Evolutionary conservation across 768 basidiomycete genomes (phyloP).

Genomic region (Pleurotus pulmonarius): DNA sequence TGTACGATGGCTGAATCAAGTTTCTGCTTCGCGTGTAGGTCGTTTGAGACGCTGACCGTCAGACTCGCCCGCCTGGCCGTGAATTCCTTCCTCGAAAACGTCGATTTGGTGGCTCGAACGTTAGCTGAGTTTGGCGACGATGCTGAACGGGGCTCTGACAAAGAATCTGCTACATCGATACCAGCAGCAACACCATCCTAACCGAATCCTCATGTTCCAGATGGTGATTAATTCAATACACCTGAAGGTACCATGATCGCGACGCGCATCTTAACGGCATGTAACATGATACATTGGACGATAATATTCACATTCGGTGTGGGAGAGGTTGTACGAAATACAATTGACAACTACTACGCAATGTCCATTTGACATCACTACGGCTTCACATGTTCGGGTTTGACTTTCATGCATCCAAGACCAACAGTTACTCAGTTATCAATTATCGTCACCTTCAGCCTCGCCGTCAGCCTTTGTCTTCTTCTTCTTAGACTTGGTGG

Average conservation of each 20-base stretch:
- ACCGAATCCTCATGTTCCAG: neutral
- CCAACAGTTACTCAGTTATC: conserved; percentile 10
- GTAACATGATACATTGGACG: too few relatives aligned
- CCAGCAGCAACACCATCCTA: neutral
- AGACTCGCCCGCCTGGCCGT: conserved; percentile 80
- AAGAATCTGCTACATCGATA: conserved; percentile 11
- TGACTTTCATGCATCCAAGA: neutral
- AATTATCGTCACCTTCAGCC: conserved; percentile 33
- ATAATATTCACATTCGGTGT: neutral
- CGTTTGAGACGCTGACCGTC: conserved; percentile 74
- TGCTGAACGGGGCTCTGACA: conserved; percentile 33
- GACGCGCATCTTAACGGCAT: too few relatives aligned
- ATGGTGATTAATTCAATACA: too few relatives aligned
- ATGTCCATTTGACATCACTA: neutral
- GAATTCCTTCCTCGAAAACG: conserved; percentile 87
- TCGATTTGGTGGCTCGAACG: conserved; percentile 82
- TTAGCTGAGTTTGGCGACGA: conserved; percentile 77
- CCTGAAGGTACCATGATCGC: too few relatives aligned
- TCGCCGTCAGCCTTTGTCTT: conserved; percentile 58
- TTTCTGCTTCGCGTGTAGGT: conserved; percentile 33
- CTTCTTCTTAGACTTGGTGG: conserved; percentile 92
- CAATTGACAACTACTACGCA: neutral
- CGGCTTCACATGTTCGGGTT: neutral
- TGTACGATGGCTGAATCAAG: conserved; percentile 7
- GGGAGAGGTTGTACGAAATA: neutral